Conservation (phyloP, 192 early-diverging fungal genomes). For the Coemansia sp. region DNA sequence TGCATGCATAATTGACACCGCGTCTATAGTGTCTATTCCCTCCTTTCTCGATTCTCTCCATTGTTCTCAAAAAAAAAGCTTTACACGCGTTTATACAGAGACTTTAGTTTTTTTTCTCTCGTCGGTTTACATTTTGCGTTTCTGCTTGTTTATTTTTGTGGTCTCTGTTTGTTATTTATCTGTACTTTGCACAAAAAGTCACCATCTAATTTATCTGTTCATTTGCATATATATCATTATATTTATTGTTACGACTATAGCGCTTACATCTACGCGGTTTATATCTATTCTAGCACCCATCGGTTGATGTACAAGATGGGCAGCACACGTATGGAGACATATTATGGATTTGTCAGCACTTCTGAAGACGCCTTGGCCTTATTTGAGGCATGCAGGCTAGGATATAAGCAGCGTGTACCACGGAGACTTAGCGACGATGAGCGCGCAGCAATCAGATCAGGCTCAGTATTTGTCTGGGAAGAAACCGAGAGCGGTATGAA, state of each 20-base stretch:
- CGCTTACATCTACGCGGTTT: neutral
- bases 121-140: slow-evolving; percentile 10
- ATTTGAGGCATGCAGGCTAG: slow-evolving; percentile 84
- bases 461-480: slow-evolving; percentile 89
- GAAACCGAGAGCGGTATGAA: slow-evolving; percentile 89
- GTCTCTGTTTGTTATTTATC: slow-evolving; percentile 9
- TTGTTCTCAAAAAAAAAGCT: slow-evolving; percentile 2
- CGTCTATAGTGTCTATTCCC: slow-evolving; percentile 21
- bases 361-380: slow-evolving; percentile 84
- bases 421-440: slow-evolving; percentile 81
- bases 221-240: slow-evolving; percentile 13
- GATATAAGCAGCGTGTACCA: slow-evolving; percentile 71
- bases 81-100: neutral
- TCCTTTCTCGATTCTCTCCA: neutral
- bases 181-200: slow-evolving; percentile 13
- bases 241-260: too few species aligned
- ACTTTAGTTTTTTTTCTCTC: neutral
- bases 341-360: slow-evolving; percentile 80
- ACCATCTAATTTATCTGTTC: neutral
- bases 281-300: slow-evolving; percentile 10
- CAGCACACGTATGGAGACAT: slow-evolving; percentile 70
- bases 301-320: slow-evolving; percentile 21
- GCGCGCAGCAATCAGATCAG: slow-evolving; percentile 74
- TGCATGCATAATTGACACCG: slow-evolving; percentile 36
- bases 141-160: slow-evolving; percentile 8